A percentile compares a stretch with the other conserved stretches of the same genome.
phyloP scores from a whole-genome alignment of 2,329 filamentous ascomycete species.

The Xylariales sp. region DNA sequence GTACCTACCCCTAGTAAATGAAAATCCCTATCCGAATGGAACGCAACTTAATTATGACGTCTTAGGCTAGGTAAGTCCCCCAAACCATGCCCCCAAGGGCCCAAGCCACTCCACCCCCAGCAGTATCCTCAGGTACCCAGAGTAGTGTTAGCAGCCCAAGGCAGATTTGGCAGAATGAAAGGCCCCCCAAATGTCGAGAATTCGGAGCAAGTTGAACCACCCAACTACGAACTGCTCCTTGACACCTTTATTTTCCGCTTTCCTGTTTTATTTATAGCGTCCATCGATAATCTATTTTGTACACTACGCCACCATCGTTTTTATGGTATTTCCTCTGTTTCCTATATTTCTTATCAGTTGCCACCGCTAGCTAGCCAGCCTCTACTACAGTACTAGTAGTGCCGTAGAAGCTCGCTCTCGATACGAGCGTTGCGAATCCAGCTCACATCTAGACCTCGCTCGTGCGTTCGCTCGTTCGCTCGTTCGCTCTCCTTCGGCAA shows the following conservation, averaged over 20 bases:
- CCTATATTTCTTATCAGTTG: constrained; percentile 3
- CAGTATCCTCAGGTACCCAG: no score
- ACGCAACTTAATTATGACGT: constrained; percentile 9
- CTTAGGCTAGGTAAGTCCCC: constrained; percentile 13
- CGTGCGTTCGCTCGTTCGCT: neutral
- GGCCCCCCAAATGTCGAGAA: neutral
- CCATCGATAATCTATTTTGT: no score
- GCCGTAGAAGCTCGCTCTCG: no score
- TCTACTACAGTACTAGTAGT: neutral
- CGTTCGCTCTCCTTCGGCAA: constrained; percentile 5
- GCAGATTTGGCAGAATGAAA: neutral
- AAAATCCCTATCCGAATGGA: neutral
- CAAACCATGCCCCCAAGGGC: neutral
- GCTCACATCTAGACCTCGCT: constrained; percentile 7
- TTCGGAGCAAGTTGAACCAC: no score
- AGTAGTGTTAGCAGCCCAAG: no score
- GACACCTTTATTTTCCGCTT: no score
- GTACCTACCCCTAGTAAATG: neutral
- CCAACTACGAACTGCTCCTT: no score
- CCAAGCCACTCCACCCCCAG: neutral
- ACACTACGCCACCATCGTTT: no score
- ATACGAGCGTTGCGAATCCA: no score
- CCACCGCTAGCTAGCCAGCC: neutral
- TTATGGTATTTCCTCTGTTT: no score
- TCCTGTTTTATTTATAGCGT: neutral